Percentiles rank a stretch among this genome's conserved stretches.
phyloP scores from a whole-genome alignment of 2,329 filamentous ascomycete species.

The Venturia pyrina region DNA sequence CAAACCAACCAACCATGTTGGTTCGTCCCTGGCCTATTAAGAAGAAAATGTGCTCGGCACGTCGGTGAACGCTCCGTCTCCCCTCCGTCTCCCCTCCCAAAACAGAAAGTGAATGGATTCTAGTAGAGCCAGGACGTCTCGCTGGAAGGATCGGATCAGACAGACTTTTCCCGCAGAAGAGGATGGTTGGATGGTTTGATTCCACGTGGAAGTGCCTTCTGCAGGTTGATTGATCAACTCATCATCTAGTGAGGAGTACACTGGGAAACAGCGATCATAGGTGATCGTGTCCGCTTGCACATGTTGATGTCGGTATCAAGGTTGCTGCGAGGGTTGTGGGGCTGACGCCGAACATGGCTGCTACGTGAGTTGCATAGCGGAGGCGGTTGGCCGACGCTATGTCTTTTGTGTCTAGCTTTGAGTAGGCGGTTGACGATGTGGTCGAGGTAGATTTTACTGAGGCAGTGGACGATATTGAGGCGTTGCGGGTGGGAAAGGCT shows the following conservation, averaged over 20 bases:
- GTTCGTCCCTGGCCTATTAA: too few relatives aligned
- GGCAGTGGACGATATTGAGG: background rate
- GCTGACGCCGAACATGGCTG: slow-evolving; percentile 4
- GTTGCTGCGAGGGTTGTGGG: slow-evolving; percentile 1
- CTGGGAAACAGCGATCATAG: background rate
- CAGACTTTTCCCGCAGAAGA: too few relatives aligned
- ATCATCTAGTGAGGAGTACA: too few relatives aligned
- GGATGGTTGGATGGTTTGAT: too few relatives aligned
- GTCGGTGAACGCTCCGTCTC: too few relatives aligned
- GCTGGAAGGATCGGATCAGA: too few relatives aligned
- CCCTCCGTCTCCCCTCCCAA: too few relatives aligned
- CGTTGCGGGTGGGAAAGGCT: background rate
- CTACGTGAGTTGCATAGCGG: slow-evolving; percentile 6
- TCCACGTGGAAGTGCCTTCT: too few relatives aligned
- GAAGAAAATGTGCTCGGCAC: too few relatives aligned
- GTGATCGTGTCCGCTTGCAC: background rate
- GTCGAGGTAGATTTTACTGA: background rate
- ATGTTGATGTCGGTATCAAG: background rate
- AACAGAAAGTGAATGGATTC: too few relatives aligned
- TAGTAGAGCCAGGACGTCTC: too few relatives aligned
- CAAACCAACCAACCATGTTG: too few relatives aligned
- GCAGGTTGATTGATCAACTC: background rate
- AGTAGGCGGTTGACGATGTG: background rate
- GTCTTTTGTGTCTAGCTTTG: background rate
- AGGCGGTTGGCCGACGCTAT: slow-evolving; percentile 3